Conservation (phyloP, 2,329 filamentous ascomycete species). For the Trichoderma sp. region DNA sequence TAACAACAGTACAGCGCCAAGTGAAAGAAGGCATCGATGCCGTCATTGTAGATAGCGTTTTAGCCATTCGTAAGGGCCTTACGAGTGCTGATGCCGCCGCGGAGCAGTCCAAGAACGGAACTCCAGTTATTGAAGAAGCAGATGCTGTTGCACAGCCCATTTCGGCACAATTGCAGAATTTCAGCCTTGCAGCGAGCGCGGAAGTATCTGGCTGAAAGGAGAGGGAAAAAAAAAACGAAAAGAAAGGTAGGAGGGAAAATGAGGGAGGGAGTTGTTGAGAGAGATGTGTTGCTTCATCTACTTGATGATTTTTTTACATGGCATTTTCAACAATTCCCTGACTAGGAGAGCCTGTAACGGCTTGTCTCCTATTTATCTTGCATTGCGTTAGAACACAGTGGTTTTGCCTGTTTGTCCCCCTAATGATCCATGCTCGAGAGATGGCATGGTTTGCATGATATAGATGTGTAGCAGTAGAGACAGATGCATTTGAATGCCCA, state of each 20-base stretch:
- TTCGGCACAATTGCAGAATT: constrained; percentile 20
- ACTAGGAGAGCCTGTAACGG: not conserved
- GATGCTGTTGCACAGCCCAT: constrained; percentile 5
- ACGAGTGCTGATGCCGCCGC: constrained; percentile 50
- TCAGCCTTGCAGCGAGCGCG: constrained; percentile 17
- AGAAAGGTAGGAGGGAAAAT: not conserved
- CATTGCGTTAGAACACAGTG: constrained; percentile 2
- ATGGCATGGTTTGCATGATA: not conserved
- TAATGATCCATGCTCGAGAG: not conserved
- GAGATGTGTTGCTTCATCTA: not conserved
- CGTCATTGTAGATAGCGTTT: constrained; percentile 93
- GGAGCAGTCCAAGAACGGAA: constrained; percentile 24
- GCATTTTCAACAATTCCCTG: not conserved
- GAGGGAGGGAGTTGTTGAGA: not conserved
- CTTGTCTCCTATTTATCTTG: not conserved
- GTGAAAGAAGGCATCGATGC: constrained; percentile 95
- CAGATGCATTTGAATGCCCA: not conserved
- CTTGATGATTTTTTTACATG: not conserved
- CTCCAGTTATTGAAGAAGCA: constrained; percentile 13
- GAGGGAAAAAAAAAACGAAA: not conserved
- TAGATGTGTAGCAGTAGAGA: not conserved
- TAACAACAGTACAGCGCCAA: constrained; percentile 66
- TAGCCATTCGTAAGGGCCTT: constrained; percentile 89
- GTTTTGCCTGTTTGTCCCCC: not conserved
- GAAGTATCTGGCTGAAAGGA: constrained; percentile 7